Conservation (phyloP, 2,329 filamentous ascomycete genomes). For the Rutstroemia sp. region DNA sequence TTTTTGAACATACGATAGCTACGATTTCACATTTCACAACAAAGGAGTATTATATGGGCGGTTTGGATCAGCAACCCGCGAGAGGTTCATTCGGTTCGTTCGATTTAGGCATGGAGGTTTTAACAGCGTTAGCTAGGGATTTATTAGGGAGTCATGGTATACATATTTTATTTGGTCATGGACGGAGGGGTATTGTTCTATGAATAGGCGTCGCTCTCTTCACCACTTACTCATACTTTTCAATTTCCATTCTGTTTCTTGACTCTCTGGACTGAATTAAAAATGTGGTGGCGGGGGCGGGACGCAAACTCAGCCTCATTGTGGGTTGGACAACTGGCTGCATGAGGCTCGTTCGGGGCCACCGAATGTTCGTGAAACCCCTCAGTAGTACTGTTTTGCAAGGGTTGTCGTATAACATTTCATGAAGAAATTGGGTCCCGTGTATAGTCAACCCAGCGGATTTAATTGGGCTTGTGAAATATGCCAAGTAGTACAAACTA, state of each 20-base stretch:
- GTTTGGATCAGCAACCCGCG: not conserved
- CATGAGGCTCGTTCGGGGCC: no score
- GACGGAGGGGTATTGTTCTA: no score
- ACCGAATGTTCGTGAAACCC: no score
- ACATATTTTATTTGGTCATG: constrained; percentile 1
- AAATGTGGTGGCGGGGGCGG: no score
- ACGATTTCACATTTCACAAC: constrained; percentile 21
- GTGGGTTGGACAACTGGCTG: no score
- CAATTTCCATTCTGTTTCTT: not conserved
- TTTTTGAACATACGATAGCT: constrained; percentile 25
- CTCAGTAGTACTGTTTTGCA: no score
- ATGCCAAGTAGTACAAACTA: no score
- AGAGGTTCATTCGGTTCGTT: not conserved
- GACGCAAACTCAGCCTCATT: no score
- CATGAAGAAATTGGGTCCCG: no score
- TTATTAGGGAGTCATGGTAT: constrained; percentile 1
- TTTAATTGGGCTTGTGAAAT: no score
- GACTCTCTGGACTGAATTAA: not conserved
- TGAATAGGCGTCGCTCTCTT: not conserved
- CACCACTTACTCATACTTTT: not conserved
- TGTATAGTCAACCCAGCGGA: no score
- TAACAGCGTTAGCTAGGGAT: not conserved
- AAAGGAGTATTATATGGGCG: constrained; percentile 19
- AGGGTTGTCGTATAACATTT: no score
- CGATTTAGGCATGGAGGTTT: not conserved